These are phyloP conservation scores for Artemisia annua DNA, from an alignment of 129 eudicot species.

Conservation along the genomic window DNA sequence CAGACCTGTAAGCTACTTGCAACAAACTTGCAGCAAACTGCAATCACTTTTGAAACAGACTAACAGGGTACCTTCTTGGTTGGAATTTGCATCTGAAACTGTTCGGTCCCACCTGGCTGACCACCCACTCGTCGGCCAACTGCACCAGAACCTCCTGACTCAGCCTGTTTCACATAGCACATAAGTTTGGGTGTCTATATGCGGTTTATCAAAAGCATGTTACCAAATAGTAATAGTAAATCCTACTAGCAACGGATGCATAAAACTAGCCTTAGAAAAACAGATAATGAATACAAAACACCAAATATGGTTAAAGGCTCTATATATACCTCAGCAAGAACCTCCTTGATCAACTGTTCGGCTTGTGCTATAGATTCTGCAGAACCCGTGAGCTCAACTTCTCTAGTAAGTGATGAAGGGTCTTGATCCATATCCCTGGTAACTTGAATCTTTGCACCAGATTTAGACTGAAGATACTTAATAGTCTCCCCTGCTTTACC, in stretches of 20 bases:
- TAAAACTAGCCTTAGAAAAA: background rate
- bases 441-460: conserved; percentile 93
- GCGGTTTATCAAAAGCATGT: background rate
- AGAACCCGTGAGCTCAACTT: conserved; percentile 74
- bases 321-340: conserved; percentile 66
- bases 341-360: conserved; percentile 74
- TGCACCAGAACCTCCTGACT: conserved; percentile 70
- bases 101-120: conserved; percentile 62
- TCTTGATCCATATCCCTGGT: conserved; percentile 88
- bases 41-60: background rate
- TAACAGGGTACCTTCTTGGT: conserved; percentile 57
- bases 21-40: background rate
- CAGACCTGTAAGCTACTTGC: background rate
- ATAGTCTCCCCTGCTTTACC: conserved; percentile 94
- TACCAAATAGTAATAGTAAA: background rate
- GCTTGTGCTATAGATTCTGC: conserved; percentile 80
- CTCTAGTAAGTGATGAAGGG: conserved; percentile 63
- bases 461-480: conserved; percentile 70
- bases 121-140: conserved; percentile 64
- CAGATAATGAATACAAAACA: background rate
- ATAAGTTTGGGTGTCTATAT: background rate
- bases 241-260: background rate
- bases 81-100: conserved; percentile 60
- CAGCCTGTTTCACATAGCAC: conserved; percentile 55
- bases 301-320: background rate